Conservation (phyloP, 2,329 filamentous ascomycete species). For the Fusarium bactridioides region DNA sequence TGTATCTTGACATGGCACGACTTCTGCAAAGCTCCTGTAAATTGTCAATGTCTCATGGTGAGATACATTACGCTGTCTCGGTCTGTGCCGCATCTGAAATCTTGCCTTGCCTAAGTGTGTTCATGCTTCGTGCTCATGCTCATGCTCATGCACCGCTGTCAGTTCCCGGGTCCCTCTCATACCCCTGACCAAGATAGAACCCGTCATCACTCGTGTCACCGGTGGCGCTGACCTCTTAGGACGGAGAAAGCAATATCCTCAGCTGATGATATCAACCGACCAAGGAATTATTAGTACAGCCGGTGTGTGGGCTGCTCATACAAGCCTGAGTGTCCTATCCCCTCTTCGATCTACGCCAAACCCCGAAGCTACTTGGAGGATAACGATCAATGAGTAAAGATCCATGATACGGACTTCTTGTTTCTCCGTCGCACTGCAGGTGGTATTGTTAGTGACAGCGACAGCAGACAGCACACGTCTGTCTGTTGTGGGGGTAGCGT, state of each 20-base stretch:
- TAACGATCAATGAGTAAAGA: neutral
- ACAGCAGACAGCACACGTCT: slow-evolving; percentile 16
- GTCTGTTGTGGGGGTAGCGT: slow-evolving; percentile 19
- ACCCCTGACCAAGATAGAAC: slow-evolving; percentile 18
- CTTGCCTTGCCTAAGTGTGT: slow-evolving; percentile 14
- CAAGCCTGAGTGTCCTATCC: neutral
- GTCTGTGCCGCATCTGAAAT: slow-evolving; percentile 39
- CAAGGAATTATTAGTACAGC: slow-evolving; percentile 31
- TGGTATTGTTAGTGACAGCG: slow-evolving; percentile 32
- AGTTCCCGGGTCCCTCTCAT: slow-evolving; percentile 19
- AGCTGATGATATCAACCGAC: slow-evolving; percentile 30
- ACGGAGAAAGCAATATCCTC: slow-evolving; percentile 12
- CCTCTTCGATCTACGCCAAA: slow-evolving; percentile 18
- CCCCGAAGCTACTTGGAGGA: slow-evolving; percentile 8
- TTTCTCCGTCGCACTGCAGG: slow-evolving; percentile 36
- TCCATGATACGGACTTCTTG: slow-evolving; percentile 18
- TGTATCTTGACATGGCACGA: slow-evolving; percentile 5
- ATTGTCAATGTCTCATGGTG: slow-evolving; percentile 9
- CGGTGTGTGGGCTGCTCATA: slow-evolving; percentile 10
- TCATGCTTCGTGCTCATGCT: slow-evolving; percentile 5
- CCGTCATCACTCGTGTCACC: slow-evolving; percentile 31
- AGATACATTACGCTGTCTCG: slow-evolving; percentile 34
- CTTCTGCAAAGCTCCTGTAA: neutral
- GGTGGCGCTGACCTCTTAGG: neutral
- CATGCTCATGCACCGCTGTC: slow-evolving; percentile 29